Base-by-base conservation (phyloP, 805 yeast genomes). In the Isabelozyma rhagii region DNA sequence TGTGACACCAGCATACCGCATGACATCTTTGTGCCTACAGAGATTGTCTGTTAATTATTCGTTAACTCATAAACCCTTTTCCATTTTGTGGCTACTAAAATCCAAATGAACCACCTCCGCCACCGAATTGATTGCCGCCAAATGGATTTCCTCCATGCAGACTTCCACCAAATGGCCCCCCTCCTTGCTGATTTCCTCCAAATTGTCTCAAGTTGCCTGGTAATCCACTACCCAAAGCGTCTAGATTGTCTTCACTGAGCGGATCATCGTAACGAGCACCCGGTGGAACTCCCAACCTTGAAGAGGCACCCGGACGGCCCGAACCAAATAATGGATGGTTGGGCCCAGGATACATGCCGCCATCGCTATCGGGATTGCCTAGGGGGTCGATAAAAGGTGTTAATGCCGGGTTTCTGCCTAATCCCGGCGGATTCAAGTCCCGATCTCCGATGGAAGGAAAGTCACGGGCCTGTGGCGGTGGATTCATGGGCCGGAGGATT, bases 181-280 rank as follows among this genome's bases (percentile, higher is more conserved):
- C 39, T 6, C 31, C 31, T 18, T 50, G 52, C 8, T 47, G 47
- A 15, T 43, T 39, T 13, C 34, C 49, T 8, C 49, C 47, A 25
- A 45, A 40, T 17, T 52, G 55, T 10, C 75, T 64, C 51, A 72
- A 53, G 27, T 62, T 60, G 1, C 78, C 75, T 0, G 81, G 81
- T 9, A 78, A 61, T 0, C 83, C 82, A 46, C 60, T 61, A 1
- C 83, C 82, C 48, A 74, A 48, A 36, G 68, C 60, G 41, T 74
- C 77, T 50, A 77, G 49, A 54, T 75, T 74, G 41, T 76, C 79
- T 25, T 71, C 75, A 14, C 73, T 64, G 44, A 69, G 57, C 0
- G 85, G 85, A 49, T 79, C 82, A 55, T 80, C 84, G 54, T 62
- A 79, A 34, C 84, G 57, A 5, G 83, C 78, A 4, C 83, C 82